These are phyloP conservation scores for Ophiosphaerella herpotricha DNA, from an alignment of 2,329 filamentous ascomycete genomes.

Conservation along the genomic window DNA sequence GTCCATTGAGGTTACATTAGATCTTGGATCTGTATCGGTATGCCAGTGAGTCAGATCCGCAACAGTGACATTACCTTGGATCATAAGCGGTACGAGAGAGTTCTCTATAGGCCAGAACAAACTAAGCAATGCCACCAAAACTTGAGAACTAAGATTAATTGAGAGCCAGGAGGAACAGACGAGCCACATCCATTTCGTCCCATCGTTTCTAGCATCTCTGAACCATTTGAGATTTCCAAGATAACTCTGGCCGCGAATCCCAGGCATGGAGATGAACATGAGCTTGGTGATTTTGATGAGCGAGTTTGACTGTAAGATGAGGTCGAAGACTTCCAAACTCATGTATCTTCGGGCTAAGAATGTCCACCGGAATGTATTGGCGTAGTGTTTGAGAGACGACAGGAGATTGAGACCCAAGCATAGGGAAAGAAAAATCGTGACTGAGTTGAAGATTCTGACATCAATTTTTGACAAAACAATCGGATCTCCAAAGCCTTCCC, in stretches of 20 bases:
- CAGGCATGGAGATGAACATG: conserved; percentile 40
- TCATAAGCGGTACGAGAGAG: conserved; percentile 32
- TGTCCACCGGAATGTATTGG: conserved; percentile 40
- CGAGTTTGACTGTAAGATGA: conserved; percentile 38
- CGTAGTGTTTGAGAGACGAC: conserved; percentile 40
- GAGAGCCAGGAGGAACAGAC: conserved; percentile 38
- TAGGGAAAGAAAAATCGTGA: conserved; percentile 40
- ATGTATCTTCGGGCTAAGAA: conserved; percentile 39
- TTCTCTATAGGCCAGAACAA: conserved; percentile 43
- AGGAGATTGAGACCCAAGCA: conserved; percentile 43
- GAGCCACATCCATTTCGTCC: conserved; percentile 39
- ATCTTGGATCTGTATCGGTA: conserved; percentile 1
- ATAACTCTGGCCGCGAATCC: conserved; percentile 29
- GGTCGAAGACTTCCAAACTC: conserved; percentile 40
- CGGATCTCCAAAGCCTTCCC: conserved; percentile 32
- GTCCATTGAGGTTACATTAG: conserved; percentile 20
- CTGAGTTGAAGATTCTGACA: conserved; percentile 39
- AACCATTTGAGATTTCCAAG: conserved; percentile 34
- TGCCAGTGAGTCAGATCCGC: conserved; percentile 34
- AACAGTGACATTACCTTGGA: conserved; percentile 30
- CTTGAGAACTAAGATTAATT: conserved; percentile 40
- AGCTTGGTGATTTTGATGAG: conserved; percentile 41
- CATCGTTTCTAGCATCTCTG: conserved; percentile 36
- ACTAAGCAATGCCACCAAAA: conserved; percentile 39
- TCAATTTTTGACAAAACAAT: conserved; percentile 32